Evolutionary conservation across 768 basidiomycete genomes (phyloP), one percentile per base, ranked within the genome.

Genomic region (Pulveroboletus ravenelii): DNA sequence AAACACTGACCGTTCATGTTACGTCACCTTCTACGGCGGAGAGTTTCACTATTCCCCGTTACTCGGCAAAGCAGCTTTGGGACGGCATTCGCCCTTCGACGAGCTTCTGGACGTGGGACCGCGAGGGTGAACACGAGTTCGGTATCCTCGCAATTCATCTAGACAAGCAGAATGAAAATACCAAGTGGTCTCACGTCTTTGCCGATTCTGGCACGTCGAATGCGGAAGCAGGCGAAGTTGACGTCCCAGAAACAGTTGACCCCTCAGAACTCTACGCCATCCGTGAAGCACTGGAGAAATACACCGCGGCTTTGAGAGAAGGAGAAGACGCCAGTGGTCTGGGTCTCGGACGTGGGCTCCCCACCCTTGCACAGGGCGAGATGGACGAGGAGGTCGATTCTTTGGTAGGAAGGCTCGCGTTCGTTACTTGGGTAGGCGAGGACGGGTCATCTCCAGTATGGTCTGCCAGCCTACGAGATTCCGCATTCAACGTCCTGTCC

Each of bases 101-200:
- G n/a, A 89, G 89, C 61, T 82, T 89, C 60, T 99, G 93, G 93
- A 94, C 91, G 5, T 95, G 87, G 80, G 93, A 96, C 59, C 77
- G 82, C 15, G 82, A 85, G 54, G 89, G 82, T 5, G 82, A 83
- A 44, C 76, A 76, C 50, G 62, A 79, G 12, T 84, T 79, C 58
- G 88, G 88, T 2, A 54, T 89, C 30, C 76, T 98, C 57, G 83
- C 88, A 1, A 68, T 97, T 17, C 87, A 96, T 62, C 74, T 98
- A 48, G 88, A 93, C 66, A 98, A 98, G 70, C 77, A 77, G 54
- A 78, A 92, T 65, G 84, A 87, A 52, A 86, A 83, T 6, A 87
- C 85, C 29, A 81, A 84, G 58, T 99, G 95, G 95, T 74, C 84
- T 46, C 85, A 90, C 42, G 78, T 98, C 7, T 98, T 99, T 60